phyloP scores from a whole-genome alignment of 2,329 filamentous ascomycete genomes.

The Pseudopithomyces chartarum region DNA sequence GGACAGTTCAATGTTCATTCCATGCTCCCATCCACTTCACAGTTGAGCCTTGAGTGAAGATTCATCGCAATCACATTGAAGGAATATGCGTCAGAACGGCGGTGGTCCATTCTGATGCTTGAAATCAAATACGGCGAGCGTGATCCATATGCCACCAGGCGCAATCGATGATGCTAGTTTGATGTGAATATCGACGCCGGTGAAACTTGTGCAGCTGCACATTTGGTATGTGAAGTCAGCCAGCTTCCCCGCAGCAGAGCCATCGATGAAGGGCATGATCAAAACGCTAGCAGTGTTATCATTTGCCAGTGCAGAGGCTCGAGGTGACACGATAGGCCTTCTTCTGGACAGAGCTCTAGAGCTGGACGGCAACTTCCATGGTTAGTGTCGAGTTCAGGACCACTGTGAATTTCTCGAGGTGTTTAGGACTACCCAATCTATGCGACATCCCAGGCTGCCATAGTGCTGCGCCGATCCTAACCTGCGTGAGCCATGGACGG shows the following conservation, averaged over 20 bases:
- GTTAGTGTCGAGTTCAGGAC: slow-evolving; percentile 17
- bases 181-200: neutral
- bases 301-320: neutral
- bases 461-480: slow-evolving; percentile 4
- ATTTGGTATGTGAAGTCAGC: too few relatives aligned
- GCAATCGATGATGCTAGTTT: neutral
- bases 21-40: too few relatives aligned
- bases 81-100: too few relatives aligned
- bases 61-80: too few relatives aligned
- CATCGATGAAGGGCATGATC: neutral
- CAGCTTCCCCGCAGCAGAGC: neutral
- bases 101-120: too few relatives aligned
- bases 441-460: slow-evolving; percentile 9
- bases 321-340: slow-evolving; percentile 1
- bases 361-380: slow-evolving; percentile 12
- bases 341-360: neutral
- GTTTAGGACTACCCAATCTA: slow-evolving; percentile 10
- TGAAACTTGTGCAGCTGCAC: neutral
- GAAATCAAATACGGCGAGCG: too few relatives aligned
- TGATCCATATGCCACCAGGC: neutral
- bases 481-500: slow-evolving; percentile 12
- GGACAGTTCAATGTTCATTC: too few relatives aligned
- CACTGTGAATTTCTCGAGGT: slow-evolving; percentile 9
- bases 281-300: neutral
- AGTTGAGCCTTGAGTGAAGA: too few relatives aligned